Evolutionary conservation across 192 early-diverging fungal species (phyloP), one percentile per base, ranked within the genome.

Genomic region (Nowakowskiella sp.): DNA sequence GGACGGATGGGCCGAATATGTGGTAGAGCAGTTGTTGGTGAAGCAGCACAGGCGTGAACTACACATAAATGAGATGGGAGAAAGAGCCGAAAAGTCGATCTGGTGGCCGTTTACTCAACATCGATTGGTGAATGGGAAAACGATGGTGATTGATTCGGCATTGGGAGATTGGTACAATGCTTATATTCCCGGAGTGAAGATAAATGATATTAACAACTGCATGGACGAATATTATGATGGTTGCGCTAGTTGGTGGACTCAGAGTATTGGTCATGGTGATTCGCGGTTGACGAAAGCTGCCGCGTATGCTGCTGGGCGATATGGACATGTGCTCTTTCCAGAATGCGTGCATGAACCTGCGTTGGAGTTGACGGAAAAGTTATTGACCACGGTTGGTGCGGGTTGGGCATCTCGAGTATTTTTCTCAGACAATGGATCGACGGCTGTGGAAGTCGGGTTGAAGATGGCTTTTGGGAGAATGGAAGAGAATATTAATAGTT

Each of bases 101-200:
- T 87, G 87, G 85, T 89, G 85, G 85, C 87, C 87, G 3, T 89
- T 89, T 57, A 89, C 87, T 2, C 87, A 89, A 50, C 85, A 89
- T 43, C 44, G 65, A 9, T 57, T 43, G 0, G 66, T 77, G 19
- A 58, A 65, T 6, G 65, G 73, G 45, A 58, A 73, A 10, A 72
- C 83, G 6, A 88, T 76, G 4, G 77, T 88, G 1, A 76, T 89
- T 45, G 87, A 89, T 60, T 87, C 87, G 6, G 87, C 87, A 0
- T 70, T 81, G 52, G 50, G 53, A n/a, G 85, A 89, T 42, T 62
- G 71, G 30, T 78, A 84, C 55, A 71, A 67, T 6, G 74, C 75
- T 0, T 79, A 77, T 68, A 51, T 64, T 21, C 58, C 65, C 47
- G 23, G 36, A 19, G 51, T 42, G 4, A 45, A 55, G 31, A 32